Evolutionary conservation across 768 basidiomycete genomes (phyloP).

Genomic region (Filobasidium floriforme): DNA sequence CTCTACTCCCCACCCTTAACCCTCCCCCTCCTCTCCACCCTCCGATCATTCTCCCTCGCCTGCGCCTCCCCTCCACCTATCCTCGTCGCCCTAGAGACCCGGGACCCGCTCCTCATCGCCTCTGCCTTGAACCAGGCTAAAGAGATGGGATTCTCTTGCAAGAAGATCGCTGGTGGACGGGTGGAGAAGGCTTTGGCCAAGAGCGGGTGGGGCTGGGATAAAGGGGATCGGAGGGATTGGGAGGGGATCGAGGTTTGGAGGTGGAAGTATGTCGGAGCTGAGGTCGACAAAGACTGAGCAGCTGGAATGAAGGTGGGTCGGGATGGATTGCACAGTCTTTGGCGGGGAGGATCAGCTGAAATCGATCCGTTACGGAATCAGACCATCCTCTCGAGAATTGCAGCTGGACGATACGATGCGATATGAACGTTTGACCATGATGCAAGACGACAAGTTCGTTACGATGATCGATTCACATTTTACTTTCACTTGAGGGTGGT

Average conservation of each 20-base stretch:
- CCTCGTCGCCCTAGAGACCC: conserved; percentile 64
- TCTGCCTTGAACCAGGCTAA: conserved; percentile 55
- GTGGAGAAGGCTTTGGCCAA: conserved; percentile 58
- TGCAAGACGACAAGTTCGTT: no score
- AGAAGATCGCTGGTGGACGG: conserved; percentile 57
- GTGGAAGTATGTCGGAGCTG: conserved; percentile 34
- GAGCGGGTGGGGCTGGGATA: conserved; percentile 55
- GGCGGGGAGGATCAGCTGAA: no score
- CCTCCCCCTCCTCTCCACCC: conserved; percentile 61
- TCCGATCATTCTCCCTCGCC: conserved; percentile 45
- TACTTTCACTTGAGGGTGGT: no score
- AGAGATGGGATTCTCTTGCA: conserved; percentile 53
- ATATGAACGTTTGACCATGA: no score
- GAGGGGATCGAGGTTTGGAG: conserved; percentile 77
- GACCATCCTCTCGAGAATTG: no score
- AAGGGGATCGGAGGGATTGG: conserved; percentile 59
- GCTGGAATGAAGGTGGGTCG: no score
- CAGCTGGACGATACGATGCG: no score
- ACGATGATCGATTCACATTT: no score
- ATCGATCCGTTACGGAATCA: no score
- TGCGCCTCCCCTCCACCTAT: conserved; percentile 48
- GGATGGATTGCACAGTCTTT: no score
- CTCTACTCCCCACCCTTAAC: conserved; percentile 60
- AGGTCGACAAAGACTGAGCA: not conserved
- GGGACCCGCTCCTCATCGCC: conserved; percentile 63